A percentile compares a stretch with the other conserved stretches of the same genome.
Conservation (phyloP, 1,139 yeast genomes). For the Sugiyamaella pinicola region DNA sequence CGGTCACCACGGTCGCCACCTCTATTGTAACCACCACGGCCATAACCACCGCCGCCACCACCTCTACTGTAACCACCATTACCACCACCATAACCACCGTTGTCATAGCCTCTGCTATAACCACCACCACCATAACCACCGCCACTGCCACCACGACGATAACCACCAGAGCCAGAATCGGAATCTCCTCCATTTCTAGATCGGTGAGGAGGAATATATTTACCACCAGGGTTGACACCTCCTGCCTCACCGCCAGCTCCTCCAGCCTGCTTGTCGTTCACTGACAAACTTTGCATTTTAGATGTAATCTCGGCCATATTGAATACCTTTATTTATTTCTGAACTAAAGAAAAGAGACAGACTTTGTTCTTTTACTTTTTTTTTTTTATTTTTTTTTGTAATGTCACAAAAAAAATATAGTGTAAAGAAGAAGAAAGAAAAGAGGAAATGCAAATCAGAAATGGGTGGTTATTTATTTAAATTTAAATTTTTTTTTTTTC, state of each 20-base stretch:
- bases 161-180: conserved; percentile 25
- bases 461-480: conserved; percentile 5
- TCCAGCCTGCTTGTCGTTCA: conserved; percentile 37
- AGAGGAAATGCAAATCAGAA: conserved; percentile 6
- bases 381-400: conserved; percentile 8
- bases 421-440: conserved; percentile 17
- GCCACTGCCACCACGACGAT: conserved; percentile 31
- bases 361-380: not conserved
- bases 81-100: conserved; percentile 38
- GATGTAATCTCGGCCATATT: conserved; percentile 51
- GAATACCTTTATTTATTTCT: conserved; percentile 15
- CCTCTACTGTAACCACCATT: conserved; percentile 19
- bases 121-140: conserved; percentile 27
- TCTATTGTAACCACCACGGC: conserved; percentile 28
- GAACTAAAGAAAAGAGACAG: not conserved
- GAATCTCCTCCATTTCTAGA: conserved; percentile 31
- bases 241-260: conserved; percentile 30
- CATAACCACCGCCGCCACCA: conserved; percentile 29
- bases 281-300: conserved; percentile 49
- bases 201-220: conserved; percentile 73
- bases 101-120: conserved; percentile 37
- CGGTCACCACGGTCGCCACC: conserved; percentile 44
- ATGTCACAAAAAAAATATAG: conserved; percentile 17
- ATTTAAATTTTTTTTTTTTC: conserved; percentile 5
- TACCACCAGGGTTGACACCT: conserved; percentile 29